Evolutionary conservation across 768 basidiomycete species (phyloP).

Genomic region (Sarcodon aspratus): DNA sequence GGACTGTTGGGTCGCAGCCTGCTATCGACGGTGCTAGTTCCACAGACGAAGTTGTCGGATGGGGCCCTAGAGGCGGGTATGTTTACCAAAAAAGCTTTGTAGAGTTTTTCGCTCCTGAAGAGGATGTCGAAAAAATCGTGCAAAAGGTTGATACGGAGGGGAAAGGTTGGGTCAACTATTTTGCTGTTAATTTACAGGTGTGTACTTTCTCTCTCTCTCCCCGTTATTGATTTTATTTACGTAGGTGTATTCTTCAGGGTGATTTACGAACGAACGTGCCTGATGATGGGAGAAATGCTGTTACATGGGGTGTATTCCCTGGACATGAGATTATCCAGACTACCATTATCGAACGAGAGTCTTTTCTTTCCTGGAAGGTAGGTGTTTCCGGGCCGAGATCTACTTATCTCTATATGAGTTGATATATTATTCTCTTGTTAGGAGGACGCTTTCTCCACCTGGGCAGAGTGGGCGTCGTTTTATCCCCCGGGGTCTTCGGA

Average conservation of each 20-base stretch:
- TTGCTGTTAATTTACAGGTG: slow-evolving; percentile 74
- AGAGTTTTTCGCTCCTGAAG: slow-evolving; percentile 78
- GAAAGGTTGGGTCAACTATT: slow-evolving; percentile 67
- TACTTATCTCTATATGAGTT: background rate
- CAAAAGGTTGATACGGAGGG: slow-evolving; percentile 40
- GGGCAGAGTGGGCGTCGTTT: slow-evolving; percentile 88
- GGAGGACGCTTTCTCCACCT: slow-evolving; percentile 96
- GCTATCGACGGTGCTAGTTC: slow-evolving; percentile 75
- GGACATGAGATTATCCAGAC: slow-evolving; percentile 94
- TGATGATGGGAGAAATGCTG: slow-evolving; percentile 77
- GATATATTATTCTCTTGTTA: slow-evolving; percentile 19
- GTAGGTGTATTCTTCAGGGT: slow-evolving; percentile 36
- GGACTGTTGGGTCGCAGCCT: slow-evolving; percentile 97
- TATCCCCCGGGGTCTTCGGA: slow-evolving; percentile 70
- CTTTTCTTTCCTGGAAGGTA: slow-evolving; percentile 96
- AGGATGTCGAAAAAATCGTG: slow-evolving; percentile 50
- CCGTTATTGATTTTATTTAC: background rate
- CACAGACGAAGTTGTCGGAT: slow-evolving; percentile 73
- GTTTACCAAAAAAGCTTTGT: slow-evolving; percentile 98
- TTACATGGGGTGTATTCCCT: slow-evolving; percentile 98
- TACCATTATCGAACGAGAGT: slow-evolving; percentile 91
- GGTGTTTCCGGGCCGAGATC: slow-evolving; percentile 7
- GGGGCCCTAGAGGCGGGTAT: slow-evolving; percentile 88
- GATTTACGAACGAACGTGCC: slow-evolving; percentile 72
- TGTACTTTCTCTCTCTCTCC: slow-evolving; percentile 11